Conservation (phyloP, 352 stramenopile species). For the Elongisporangium undulatum region DNA sequence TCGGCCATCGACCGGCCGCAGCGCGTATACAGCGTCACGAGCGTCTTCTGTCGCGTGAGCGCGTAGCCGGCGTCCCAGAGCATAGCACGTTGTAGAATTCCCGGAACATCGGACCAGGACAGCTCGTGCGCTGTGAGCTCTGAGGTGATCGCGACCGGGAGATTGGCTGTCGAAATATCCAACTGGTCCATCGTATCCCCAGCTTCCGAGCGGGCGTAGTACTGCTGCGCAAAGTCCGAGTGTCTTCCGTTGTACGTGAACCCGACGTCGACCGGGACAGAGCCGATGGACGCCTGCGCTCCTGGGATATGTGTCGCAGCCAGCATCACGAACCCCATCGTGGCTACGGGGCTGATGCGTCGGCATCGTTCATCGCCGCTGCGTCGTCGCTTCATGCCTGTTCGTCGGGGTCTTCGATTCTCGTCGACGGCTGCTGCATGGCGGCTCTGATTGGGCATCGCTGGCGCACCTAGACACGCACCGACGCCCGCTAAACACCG, state of each 20-base stretch:
- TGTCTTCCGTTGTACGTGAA: slow-evolving; percentile 53
- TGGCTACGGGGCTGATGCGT: background rate
- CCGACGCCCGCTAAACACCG: background rate
- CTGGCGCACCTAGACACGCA: background rate
- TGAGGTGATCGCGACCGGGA: slow-evolving; percentile 25
- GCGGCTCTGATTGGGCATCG: background rate
- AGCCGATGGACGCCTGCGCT: background rate
- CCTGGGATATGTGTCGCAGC: background rate
- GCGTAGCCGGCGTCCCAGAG: slow-evolving; percentile 70
- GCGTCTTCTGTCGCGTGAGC: slow-evolving; percentile 20
- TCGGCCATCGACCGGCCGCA: slow-evolving; percentile 63
- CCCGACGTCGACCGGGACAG: slow-evolving; percentile 32
- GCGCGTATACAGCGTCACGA: slow-evolving; percentile 55
- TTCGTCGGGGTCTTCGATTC: background rate
- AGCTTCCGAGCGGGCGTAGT: slow-evolving; percentile 28
- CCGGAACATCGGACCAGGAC: slow-evolving; percentile 38
- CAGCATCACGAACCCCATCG: background rate
- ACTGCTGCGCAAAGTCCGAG: slow-evolving; percentile 72
- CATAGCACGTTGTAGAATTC: slow-evolving; percentile 54
- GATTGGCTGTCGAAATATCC: slow-evolving; percentile 3
- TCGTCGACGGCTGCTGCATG: background rate
- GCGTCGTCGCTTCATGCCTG: background rate
- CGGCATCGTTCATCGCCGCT: background rate
- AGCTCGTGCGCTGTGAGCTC: slow-evolving; percentile 33
- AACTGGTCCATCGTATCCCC: slow-evolving; percentile 27